Evolutionary conservation across 306 rosid species (phyloP), one percentile per base, ranked within the genome.

Genomic region (Cyclanthera cordifolia): DNA sequence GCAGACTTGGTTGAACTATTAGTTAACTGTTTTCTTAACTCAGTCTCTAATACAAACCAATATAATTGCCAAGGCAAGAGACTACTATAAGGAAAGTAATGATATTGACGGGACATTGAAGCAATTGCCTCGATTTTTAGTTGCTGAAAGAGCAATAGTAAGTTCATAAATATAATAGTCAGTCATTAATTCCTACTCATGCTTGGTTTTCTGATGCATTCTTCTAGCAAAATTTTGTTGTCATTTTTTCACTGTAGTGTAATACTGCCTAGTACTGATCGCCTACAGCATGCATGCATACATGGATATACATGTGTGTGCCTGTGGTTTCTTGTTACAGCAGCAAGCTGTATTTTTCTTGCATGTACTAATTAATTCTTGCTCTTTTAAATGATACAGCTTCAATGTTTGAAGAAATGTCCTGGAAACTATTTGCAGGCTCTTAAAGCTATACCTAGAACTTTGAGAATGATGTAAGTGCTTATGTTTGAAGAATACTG

Each of bases 381-480:
- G 14, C 27, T 47, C 47, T 69, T 67, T 72, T 57, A 73, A 73
- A 74, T 77, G 56, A 55, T 84, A 71, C 89, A 93, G 99, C 83
- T 93, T 66, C 93, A 93, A 57, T 74, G 88, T 74, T 79, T 90
- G 80, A 86, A 84, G 82, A 88, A 82, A 79, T 85, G 85, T 73
- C 94, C 96, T 25, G 90, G 90, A 75, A 93, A 90, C 80, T 74
- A 83, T 77, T 72, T 88, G 85, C 99, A 86, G 81, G 95, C 96
- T 68, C 78, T 93, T 80, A 87, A 81, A 83, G 81, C 87, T 71
- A 81, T 93, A 79, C 99, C 99, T 21, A 79, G 99, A 81, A 93
- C 99, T 59, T 81, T 90, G 84, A 87, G 99, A 77, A 86, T 93
- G 99, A 87, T 93, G 99, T 93, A 82, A 86, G 94, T 79, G 68